A percentile compares a stretch with the other conserved stretches of the same genome.
Conservation (phyloP, 2,329 filamentous ascomycete species). For the Trichoderma semiorbis region DNA sequence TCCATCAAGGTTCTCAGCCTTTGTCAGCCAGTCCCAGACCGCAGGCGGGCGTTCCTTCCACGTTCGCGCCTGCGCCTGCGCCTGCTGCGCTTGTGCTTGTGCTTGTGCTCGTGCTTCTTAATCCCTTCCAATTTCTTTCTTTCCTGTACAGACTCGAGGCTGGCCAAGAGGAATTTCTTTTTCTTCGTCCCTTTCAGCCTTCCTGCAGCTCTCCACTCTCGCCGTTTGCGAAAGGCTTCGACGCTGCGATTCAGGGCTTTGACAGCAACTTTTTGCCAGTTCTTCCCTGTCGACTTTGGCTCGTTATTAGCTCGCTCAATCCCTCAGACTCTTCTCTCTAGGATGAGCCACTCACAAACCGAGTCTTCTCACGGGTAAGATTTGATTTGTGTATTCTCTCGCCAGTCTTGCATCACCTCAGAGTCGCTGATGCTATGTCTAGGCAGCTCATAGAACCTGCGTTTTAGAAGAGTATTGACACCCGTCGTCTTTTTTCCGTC, state of each 20-base stretch:
- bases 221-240: neutral
- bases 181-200: neutral
- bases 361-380: neutral
- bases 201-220: neutral
- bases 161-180: neutral
- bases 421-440: neutral
- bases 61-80: slow-evolving; percentile 6
- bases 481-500: slow-evolving; percentile 23
- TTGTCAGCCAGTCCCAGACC: slow-evolving; percentile 8
- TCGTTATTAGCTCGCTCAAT: neutral
- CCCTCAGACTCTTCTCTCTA: neutral
- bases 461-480: slow-evolving; percentile 23
- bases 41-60: slow-evolving; percentile 12
- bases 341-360: neutral
- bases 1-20: slow-evolving; percentile 32
- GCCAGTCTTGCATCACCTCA: neutral
- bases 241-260: neutral
- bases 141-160: neutral
- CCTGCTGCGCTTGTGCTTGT: neutral
- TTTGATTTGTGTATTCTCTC: neutral
- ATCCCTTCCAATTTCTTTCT: neutral
- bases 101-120: neutral
- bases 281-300: neutral
- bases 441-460: neutral
- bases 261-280: neutral